Conservation (phyloP, 805 yeast genomes). For the Saccharomycopsis malanga region DNA sequence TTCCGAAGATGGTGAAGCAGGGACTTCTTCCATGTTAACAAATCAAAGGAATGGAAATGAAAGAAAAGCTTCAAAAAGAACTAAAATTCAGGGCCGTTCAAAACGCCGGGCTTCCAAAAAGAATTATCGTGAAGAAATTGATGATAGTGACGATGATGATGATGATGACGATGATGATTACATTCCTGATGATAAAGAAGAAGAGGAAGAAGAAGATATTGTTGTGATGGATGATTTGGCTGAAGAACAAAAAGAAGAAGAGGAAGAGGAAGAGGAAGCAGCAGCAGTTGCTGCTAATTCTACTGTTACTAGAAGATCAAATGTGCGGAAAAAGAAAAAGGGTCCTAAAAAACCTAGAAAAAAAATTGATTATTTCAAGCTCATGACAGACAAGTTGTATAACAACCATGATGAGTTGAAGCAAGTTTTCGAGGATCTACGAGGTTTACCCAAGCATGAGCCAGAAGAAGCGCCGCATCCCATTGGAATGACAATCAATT, state of each 20-base stretch:
- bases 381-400: constrained; percentile 61
- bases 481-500: constrained; percentile 57
- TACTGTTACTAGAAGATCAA: constrained; percentile 31
- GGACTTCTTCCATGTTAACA: background rate
- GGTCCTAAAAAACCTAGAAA: constrained; percentile 31
- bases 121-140: constrained; percentile 20
- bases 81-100: background rate
- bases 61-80: constrained; percentile 3
- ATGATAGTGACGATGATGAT: constrained; percentile 22
- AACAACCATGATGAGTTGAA: constrained; percentile 74
- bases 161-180: constrained; percentile 21
- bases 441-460: constrained; percentile 36
- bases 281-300: background rate
- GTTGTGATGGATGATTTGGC: constrained; percentile 2
- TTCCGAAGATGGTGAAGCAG: constrained; percentile 6
- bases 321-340: constrained; percentile 26
- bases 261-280: constrained; percentile 10
- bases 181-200: constrained; percentile 31
- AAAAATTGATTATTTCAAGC: constrained; percentile 59
- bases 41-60: background rate
- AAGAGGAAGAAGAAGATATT: constrained; percentile 35
- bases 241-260: constrained; percentile 20
- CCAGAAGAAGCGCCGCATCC: constrained; percentile 69
- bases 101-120: background rate
- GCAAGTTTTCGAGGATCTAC: constrained; percentile 63